Evolutionary conservation across 805 yeast species (phyloP).

Genomic region (Sugiyamaella qingdaonensis): DNA sequence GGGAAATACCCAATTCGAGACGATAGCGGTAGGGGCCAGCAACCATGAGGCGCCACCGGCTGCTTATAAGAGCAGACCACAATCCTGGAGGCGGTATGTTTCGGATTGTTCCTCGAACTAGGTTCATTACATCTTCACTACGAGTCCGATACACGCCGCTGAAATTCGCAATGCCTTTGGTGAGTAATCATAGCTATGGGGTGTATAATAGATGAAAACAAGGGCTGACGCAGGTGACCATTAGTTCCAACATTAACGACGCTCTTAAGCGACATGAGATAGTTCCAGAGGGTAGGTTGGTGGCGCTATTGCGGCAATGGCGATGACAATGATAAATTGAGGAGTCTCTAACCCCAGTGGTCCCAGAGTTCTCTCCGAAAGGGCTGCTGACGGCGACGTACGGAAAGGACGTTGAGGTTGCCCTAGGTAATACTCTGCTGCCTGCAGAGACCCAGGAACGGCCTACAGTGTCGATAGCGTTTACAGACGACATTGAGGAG

Average conservation of each 20-base stretch:
- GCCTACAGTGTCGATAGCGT: constrained; percentile 66
- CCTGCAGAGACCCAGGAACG: constrained; percentile 61
- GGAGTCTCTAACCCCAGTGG: constrained; percentile 18
- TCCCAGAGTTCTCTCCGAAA: constrained; percentile 28
- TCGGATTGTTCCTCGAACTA: neutral
- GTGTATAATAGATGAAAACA: neutral
- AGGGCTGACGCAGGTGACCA: constrained; percentile 27
- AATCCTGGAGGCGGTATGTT: neutral
- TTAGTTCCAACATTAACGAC: constrained; percentile 32
- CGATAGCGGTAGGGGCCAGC: constrained; percentile 2
- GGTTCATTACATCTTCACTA: neutral
- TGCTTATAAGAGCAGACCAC: constrained; percentile 2
- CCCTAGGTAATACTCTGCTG: constrained; percentile 70
- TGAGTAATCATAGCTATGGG: neutral
- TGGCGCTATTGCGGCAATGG: constrained; percentile 9
- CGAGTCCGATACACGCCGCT: constrained; percentile 1
- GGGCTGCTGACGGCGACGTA: constrained; percentile 58
- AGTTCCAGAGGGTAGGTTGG: constrained; percentile 39
- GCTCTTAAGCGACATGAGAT: constrained; percentile 40
- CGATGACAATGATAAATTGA: neutral
- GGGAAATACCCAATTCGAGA: neutral
- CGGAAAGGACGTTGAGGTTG: constrained; percentile 56
- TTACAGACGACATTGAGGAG: constrained; percentile 42
- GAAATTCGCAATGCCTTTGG: constrained; percentile 11
- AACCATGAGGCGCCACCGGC: neutral